Conservation (phyloP, 495 filamentous ascomycete genomes). For the Aspergillus egyptiacus region DNA sequence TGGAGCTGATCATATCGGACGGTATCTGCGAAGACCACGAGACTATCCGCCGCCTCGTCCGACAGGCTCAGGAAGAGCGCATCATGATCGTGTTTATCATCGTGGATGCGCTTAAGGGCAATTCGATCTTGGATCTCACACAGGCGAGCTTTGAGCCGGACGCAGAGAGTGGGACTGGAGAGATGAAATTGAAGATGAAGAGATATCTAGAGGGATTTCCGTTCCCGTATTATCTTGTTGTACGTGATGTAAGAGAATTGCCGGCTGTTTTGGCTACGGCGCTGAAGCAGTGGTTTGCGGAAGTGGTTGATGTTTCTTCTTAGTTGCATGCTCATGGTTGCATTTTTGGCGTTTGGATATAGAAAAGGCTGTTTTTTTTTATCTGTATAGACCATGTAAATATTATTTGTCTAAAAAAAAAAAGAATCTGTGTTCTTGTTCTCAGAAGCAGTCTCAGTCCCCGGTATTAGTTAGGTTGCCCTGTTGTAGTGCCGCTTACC, state of each 20-base stretch:
- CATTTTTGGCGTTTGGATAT: slow-evolving; percentile 8
- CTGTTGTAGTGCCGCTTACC: no score
- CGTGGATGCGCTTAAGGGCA: slow-evolving; percentile 68
- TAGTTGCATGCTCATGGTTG: slow-evolving; percentile 16
- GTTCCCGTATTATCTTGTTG: slow-evolving; percentile 92
- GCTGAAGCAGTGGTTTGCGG: slow-evolving; percentile 93
- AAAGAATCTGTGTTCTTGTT: no score
- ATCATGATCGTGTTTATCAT: slow-evolving; percentile 99
- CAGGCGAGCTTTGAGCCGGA: slow-evolving; percentile 71
- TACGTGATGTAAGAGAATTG: slow-evolving; percentile 83
- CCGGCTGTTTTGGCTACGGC: slow-evolving; percentile 81
- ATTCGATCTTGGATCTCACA: slow-evolving; percentile 73
- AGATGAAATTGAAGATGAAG: slow-evolving; percentile 68
- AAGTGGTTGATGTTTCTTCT: slow-evolving; percentile 65
- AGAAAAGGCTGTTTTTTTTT: slow-evolving; percentile 6
- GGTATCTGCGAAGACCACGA: slow-evolving; percentile 88
- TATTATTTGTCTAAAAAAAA: no score
- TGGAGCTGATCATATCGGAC: slow-evolving; percentile 87
- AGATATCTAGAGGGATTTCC: slow-evolving; percentile 93
- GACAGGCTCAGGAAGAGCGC: slow-evolving; percentile 82
- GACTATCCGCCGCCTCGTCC: slow-evolving; percentile 69
- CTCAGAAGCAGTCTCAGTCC: no score
- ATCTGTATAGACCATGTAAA: slow-evolving; percentile 1
- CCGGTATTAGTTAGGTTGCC: no score
- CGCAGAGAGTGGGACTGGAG: slow-evolving; percentile 39